These are phyloP conservation scores for Scheffersomyces coipomensis DNA, from an alignment of 805 yeast genomes.

Conservation along the genomic window DNA sequence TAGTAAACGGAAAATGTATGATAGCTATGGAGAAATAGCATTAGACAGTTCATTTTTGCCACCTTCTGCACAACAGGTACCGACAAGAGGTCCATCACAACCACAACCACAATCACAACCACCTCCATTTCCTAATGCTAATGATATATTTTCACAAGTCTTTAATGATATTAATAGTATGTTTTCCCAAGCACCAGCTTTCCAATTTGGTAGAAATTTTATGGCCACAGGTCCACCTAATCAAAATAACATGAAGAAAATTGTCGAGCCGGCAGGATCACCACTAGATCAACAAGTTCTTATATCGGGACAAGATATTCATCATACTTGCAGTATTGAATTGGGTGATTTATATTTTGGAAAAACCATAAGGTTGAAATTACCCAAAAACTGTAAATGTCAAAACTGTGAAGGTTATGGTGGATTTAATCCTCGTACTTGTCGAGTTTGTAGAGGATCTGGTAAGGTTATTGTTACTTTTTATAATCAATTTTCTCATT, in stretches of 20 bases:
- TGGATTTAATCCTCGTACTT: slow-evolving; percentile 33
- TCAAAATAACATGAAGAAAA: slow-evolving; percentile 11
- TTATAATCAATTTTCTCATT: slow-evolving; percentile 43
- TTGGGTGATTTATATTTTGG: slow-evolving; percentile 60
- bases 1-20: slow-evolving; percentile 47
- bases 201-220: neutral
- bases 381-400: slow-evolving; percentile 53
- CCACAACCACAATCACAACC: slow-evolving; percentile 3
- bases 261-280: slow-evolving; percentile 19
- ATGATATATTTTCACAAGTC: slow-evolving; percentile 35
- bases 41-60: slow-evolving; percentile 25
- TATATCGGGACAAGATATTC: slow-evolving; percentile 52
- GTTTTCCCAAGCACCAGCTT: slow-evolving; percentile 9
- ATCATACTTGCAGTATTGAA: slow-evolving; percentile 51
- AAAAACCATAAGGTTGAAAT: slow-evolving; percentile 51
- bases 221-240: neutral
- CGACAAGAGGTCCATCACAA: neutral
- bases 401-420: slow-evolving; percentile 53
- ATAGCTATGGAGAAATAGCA: slow-evolving; percentile 49
- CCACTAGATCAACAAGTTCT: slow-evolving; percentile 8
- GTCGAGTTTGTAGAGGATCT: slow-evolving; percentile 45
- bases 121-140: slow-evolving; percentile 10
- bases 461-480: slow-evolving; percentile 44
- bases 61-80: slow-evolving; percentile 3
- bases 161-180: slow-evolving; percentile 32